Evolutionary conservation across 2,329 filamentous ascomycete species (phyloP).

Genomic region (Ascochyta clinopodiicola): DNA sequence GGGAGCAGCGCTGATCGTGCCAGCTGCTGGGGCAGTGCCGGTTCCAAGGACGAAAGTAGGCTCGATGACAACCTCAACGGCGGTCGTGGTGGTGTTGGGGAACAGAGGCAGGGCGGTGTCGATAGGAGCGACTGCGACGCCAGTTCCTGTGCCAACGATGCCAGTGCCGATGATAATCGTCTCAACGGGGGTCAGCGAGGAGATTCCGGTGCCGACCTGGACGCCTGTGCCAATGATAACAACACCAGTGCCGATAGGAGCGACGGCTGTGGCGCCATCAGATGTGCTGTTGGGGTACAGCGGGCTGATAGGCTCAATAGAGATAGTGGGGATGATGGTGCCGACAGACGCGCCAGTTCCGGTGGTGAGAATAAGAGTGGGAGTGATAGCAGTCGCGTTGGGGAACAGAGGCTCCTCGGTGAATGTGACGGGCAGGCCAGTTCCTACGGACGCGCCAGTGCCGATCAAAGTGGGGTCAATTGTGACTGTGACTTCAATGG

Average conservation of each 20-base stretch:
- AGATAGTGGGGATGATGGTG: slow-evolving; percentile 2
- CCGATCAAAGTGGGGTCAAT: slow-evolving; percentile 9
- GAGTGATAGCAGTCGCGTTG: slow-evolving; percentile 15
- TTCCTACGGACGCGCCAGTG: slow-evolving; percentile 11
- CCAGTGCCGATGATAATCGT: slow-evolving; percentile 7
- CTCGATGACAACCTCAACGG: slow-evolving; percentile 5
- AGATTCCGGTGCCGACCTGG: neutral
- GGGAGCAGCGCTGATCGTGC: slow-evolving; percentile 6
- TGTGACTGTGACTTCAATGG: slow-evolving; percentile 10
- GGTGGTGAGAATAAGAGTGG: slow-evolving; percentile 14
- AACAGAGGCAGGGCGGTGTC: slow-evolving; percentile 8
- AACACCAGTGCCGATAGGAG: slow-evolving; percentile 4
- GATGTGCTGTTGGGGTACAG: slow-evolving; percentile 1
- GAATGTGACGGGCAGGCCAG: slow-evolving; percentile 12
- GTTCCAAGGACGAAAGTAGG: slow-evolving; percentile 8
- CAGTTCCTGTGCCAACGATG: slow-evolving; percentile 2
- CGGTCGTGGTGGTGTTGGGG: slow-evolving; percentile 16
- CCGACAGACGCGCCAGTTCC: slow-evolving; percentile 9
- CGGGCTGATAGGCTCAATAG: slow-evolving; percentile 4
- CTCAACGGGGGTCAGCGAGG: neutral
- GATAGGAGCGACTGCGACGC: slow-evolving; percentile 1
- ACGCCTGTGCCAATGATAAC: slow-evolving; percentile 9
- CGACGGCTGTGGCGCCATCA: slow-evolving; percentile 3
- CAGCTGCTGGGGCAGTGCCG: neutral
- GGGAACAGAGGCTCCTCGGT: slow-evolving; percentile 2